Evolutionary conservation across 2,329 filamentous ascomycete genomes (phyloP).

Genomic region (Mollisiaceae sp.): DNA sequence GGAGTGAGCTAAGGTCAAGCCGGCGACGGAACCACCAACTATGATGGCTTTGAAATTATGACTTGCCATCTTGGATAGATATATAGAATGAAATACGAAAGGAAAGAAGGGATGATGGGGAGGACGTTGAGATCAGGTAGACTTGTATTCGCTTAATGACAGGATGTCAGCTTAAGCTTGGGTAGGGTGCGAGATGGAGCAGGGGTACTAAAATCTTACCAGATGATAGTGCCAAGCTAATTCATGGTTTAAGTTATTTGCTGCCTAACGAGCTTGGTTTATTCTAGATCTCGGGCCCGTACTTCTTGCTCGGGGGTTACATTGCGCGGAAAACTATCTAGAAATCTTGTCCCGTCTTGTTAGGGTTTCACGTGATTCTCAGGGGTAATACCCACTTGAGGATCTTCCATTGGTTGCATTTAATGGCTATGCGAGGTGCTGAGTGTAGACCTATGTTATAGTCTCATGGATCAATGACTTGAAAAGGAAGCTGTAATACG

Average conservation of each 20-base stretch:
- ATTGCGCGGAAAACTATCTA: not conserved
- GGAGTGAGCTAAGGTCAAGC: conserved; percentile 34
- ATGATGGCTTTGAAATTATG: conserved; percentile 32
- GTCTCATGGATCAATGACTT: not conserved
- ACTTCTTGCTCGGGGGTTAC: not conserved
- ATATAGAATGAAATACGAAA: not conserved
- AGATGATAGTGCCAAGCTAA: not conserved
- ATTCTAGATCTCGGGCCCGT: not conserved
- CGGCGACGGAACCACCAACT: conserved; percentile 33
- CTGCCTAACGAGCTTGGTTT: not conserved
- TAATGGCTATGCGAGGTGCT: not conserved
- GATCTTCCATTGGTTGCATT: not conserved
- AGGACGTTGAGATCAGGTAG: not conserved
- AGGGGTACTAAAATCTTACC: conserved; percentile 1
- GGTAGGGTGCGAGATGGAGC: not conserved
- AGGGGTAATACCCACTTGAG: not conserved
- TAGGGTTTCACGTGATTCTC: not conserved
- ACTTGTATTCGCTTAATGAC: not conserved
- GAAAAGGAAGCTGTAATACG: not conserved
- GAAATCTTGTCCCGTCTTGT: too few species aligned
- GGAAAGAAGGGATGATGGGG: not conserved
- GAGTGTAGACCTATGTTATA: not conserved
- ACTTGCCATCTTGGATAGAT: not conserved
- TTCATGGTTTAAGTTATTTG: not conserved
- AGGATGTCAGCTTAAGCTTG: not conserved